Base-by-base conservation (phyloP, 345 rosid genomes). In the Sonneratia alba region DNA sequence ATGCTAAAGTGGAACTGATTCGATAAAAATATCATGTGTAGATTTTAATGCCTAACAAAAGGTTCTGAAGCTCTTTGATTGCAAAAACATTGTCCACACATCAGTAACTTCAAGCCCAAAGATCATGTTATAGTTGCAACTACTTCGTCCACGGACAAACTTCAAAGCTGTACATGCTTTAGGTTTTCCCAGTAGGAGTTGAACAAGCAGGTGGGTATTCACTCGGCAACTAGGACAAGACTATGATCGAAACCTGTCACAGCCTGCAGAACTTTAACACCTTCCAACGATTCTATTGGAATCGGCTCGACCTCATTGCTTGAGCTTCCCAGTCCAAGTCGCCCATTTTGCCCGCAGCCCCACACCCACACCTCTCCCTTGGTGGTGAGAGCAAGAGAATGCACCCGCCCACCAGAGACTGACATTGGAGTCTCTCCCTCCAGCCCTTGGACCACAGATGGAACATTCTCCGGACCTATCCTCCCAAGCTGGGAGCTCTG, bases 311-410 rank as follows among this genome's bases (percentile, higher is more conserved):
- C 70, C 80, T 90, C 97, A 68, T 95, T 90, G 18, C 9, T 66
- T 42, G 93, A 88, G 77, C 94, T 86, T 77, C 96, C 92, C 61
- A 91, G 78, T 70, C 97, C 95, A 42, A 91, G 98, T 77, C 96
- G 84, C 48, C 97, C 96, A 69, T 84, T 88, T 79, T 81, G 85
- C 32, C 98, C 93, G 57, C 94, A 84, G 9, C 96, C 97, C 97
- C 98, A 93, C 47, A 80, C 88, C 96, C 94, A 91, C 71, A 86
- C 79, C 83, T 87, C 87, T 47, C 95, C 83, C 36, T 79, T 79
- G 40, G 89, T 81, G 4, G 93, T 87, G 67, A 89, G 77, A 76
- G 85, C 83, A 51, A 87, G 69, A 18, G 98, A 88, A 79, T 89
- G 96, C 11, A 69, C 97, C 63, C 96, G 89, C 53, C 97, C 98